phyloP scores from a whole-genome alignment of 2,329 filamentous ascomycete genomes.

The Purpureocillium takamizusanense region DNA sequence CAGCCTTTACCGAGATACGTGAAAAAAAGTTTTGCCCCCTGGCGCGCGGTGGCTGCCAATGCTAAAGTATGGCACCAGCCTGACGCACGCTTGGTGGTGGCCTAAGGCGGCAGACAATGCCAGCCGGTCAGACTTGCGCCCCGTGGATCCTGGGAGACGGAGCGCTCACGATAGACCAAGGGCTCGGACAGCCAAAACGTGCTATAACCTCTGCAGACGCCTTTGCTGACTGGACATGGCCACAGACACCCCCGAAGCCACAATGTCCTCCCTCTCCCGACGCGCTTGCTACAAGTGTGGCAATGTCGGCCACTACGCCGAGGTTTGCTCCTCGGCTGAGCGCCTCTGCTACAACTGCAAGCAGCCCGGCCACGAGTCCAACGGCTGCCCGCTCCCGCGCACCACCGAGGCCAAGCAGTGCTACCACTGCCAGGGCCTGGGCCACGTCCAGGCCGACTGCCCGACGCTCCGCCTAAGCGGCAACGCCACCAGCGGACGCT shows the following conservation, averaged over 20 bases:
- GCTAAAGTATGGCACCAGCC: too few relatives aligned
- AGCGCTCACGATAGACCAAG: too few relatives aligned
- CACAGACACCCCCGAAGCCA: constrained; percentile 11
- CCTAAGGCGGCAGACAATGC: too few relatives aligned
- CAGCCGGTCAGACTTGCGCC: too few relatives aligned
- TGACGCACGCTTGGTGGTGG: too few relatives aligned
- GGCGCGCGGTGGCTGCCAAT: too few relatives aligned
- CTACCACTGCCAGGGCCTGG: constrained; percentile 98
- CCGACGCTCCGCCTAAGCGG: constrained; percentile 89
- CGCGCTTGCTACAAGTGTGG: constrained; percentile 78
- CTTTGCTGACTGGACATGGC: neutral
- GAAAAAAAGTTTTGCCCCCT: too few relatives aligned
- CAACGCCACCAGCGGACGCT: constrained; percentile 72
- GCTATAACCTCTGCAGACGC: too few relatives aligned
- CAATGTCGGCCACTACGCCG: constrained; percentile 71
- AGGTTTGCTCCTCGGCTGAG: constrained; percentile 96
- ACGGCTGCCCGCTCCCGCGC: constrained; percentile 90
- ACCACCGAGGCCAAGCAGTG: constrained; percentile 99
- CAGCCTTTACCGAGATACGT: too few relatives aligned
- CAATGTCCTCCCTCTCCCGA: constrained; percentile 72
- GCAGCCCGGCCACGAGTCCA: constrained; percentile 93
- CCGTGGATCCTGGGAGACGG: too few relatives aligned
- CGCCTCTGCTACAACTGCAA: constrained; percentile 99
- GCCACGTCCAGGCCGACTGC: constrained; percentile 98
- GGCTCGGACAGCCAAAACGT: too few relatives aligned